Evolutionary conservation across 495 filamentous ascomycete species (phyloP).

Genomic region (Mytilinidion resinicola): DNA sequence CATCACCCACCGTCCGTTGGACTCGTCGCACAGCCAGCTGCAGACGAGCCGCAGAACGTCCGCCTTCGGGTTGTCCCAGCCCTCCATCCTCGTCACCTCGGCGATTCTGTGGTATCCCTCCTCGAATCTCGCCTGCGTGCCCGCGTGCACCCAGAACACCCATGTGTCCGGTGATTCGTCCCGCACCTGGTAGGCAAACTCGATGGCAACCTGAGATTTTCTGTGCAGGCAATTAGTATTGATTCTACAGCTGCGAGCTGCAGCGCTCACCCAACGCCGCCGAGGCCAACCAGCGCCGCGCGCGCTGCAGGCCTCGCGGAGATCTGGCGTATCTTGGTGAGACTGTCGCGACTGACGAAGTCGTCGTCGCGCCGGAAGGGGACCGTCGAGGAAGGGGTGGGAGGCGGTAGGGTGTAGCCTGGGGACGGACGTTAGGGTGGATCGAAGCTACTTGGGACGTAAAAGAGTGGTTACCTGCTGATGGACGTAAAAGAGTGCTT

Average conservation of each 20-base stretch:
- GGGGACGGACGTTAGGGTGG: not conserved
- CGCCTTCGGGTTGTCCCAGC: not conserved
- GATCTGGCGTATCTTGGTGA: constrained; percentile 37
- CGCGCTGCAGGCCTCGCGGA: constrained; percentile 25
- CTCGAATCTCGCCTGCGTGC: constrained; percentile 36
- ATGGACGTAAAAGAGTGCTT: too few species aligned
- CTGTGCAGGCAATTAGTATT: not conserved
- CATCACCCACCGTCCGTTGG: constrained; percentile 9
- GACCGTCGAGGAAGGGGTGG: constrained; percentile 26
- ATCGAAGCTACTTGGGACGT: not conserved
- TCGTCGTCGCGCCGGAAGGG: constrained; percentile 38
- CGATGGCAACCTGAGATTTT: constrained; percentile 30
- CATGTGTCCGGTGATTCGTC: constrained; percentile 38
- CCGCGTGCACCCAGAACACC: constrained; percentile 49
- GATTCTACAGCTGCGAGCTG: not conserved
- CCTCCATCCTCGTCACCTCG: not conserved
- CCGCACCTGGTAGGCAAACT: constrained; percentile 37
- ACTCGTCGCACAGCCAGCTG: constrained; percentile 5
- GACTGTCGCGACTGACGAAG: constrained; percentile 41
- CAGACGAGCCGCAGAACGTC: constrained; percentile 5
- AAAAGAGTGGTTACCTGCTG: too few species aligned
- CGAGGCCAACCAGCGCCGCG: constrained; percentile 27
- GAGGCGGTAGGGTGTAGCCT: constrained; percentile 4
- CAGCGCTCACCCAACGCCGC: constrained; percentile 43
- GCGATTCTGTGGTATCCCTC: constrained; percentile 3